Base-by-base conservation (phyloP, 306 rosid genomes). In the Urtica urens region DNA sequence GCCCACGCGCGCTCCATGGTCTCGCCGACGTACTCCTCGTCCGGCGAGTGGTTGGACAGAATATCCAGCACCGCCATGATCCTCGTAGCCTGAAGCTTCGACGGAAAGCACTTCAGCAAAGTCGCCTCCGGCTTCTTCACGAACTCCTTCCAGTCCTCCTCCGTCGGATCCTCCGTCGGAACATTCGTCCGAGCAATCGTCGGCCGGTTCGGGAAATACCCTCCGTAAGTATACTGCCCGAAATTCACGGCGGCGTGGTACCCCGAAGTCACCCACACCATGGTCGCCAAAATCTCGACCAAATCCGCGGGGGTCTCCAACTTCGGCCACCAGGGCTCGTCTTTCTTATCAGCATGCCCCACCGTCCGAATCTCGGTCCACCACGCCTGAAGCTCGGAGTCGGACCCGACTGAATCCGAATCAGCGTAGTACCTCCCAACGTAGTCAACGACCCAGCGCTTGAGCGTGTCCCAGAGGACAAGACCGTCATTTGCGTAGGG, bases 241-340 rank as follows among this genome's bases (percentile, higher is more conserved):
- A 85, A 85, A 77, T 85, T 85, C 2, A 71, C 95, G 2, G 93
- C 82, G 6, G 93, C 93, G 44, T 85, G 93, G 58, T 81, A 82
- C 2, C 87, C 87, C 0, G 93, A 75, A 46, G 93, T 46, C 1
- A 78, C 78, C 95, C 95, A 85, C 19, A 64, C 55, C 26, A 81
- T 81, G 44, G 57, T 78, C 1, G 51, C 58, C 19, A 81, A 45
- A 57, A 81, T 78, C 47, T 40, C 49, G 10, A 78, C 76, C 7
- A 80, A 81, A 56, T 84, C 81, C 60, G 77, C 9, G 0, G 71
- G 60, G 8, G 81, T 84, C 35, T 63, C 58, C 2, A 80, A 70
- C 13, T 25, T 23, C 3, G 92, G 93, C 95, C 95, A 85, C 93
- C 95, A 73, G 13, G 87, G 82, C 56, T 81, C 87, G 14, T 85